phyloP scores from a whole-genome alignment of 257 asterid genomes.

The Craterostigma plantagineum region DNA sequence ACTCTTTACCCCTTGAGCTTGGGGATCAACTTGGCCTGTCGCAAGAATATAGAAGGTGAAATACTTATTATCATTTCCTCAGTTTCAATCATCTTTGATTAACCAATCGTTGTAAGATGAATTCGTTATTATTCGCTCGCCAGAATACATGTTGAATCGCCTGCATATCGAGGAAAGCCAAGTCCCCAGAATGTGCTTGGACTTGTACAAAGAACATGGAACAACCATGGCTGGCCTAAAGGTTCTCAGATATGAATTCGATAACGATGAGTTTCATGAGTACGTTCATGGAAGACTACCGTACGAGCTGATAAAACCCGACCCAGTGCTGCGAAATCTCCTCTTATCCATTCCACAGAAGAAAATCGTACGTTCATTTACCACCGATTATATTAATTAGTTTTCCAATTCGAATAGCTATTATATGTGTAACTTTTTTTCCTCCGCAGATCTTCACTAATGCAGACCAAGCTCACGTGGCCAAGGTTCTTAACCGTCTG shows the following conservation, averaged over 20 bases:
- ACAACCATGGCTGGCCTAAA: constrained; percentile 95
- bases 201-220: constrained; percentile 64
- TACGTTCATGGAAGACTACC: constrained; percentile 79
- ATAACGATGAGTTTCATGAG: constrained; percentile 63
- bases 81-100: too few species aligned
- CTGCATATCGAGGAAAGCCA: constrained; percentile 51
- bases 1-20: constrained; percentile 72
- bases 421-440: constrained; percentile 9
- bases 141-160: constrained; percentile 64
- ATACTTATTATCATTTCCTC: too few species aligned
- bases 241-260: constrained; percentile 75
- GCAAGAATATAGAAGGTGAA: constrained; percentile 61
- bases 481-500: constrained; percentile 39
- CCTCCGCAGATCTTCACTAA: constrained; percentile 70
- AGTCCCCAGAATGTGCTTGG: constrained; percentile 68
- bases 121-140: too few species aligned
- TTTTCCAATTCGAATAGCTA: too few species aligned
- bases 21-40: constrained; percentile 70
- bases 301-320: constrained; percentile 54
- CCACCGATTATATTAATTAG: neutral
- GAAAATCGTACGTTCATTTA: constrained; percentile 39
- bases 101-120: too few species aligned
- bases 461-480: constrained; percentile 58
- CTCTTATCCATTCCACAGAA: constrained; percentile 66
- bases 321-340: constrained; percentile 50